Base-by-base conservation (phyloP, 1,139 yeast species). In the Waltiozyma sp. region DNA sequence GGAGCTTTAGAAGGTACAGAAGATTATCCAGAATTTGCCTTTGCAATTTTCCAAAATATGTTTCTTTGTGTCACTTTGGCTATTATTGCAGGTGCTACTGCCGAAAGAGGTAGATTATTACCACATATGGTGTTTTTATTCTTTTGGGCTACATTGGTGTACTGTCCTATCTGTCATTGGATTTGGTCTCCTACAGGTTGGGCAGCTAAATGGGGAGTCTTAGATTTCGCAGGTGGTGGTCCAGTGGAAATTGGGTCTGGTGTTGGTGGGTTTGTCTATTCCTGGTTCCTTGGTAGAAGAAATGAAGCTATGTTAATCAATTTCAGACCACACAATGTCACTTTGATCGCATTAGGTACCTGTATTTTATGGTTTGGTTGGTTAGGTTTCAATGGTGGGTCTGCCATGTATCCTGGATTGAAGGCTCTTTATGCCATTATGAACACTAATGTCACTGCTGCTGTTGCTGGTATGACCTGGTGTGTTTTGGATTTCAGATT, bases 221-320 rank as follows among this genome's bases (percentile, higher is more conserved):
- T 89, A 45, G 98, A 91, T 61, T 91, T 87, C 62, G 97, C 98
- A 28, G 98, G 98, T 36, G 96, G 96, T 43, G 97, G 97, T 0
- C 95, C 96, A 1, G 96, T 91, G 38, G 97, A 91, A 62, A 86
- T 91, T 45, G 74, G 87, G 34, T 80, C 94, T 28, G 97, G 97
- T 52, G 83, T 87, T 21, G 84, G 88, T 38, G 96, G 95, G 2
- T 80, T 89, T 56, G 95, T 85, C 10, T 83, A 83, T 55, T 80
- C 93, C 15, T 77, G 80, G 47, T 87, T 85, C 46, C 69, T 88
- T 44, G 96, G 96, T 10, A 76, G 85, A 56, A 72, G 96, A 59
- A 81, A 81, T 55, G 91, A 85, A 58, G 82, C 85, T 52, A 70
- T 85, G 48, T 75, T 88, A 75, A 79, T 87, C 54, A 89, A 89